Evolutionary conservation across 1,284 basidiomycete species (phyloP), one percentile per base, ranked within the genome.

Genomic region (Athelia psychrophila): DNA sequence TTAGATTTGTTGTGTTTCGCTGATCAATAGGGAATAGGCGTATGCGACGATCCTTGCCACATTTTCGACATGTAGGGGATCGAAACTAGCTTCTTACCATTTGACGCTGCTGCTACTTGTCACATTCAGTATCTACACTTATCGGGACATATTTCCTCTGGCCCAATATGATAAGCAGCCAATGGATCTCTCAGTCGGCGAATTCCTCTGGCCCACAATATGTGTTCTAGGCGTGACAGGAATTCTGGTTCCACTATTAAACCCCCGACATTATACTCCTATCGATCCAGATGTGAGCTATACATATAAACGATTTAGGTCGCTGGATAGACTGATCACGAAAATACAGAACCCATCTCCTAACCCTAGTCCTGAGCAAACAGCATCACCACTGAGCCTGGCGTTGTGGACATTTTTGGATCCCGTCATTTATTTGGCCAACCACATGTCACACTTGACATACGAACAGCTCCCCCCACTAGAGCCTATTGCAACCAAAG

Each of bases 381-480:
- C n/a, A 8, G 38, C n/a, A 42, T 42, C n/a, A 5, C 18, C 38
- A 42, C 49, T 73, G 16, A 71, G 62, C 13, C 64, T 67, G 51
- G n/a, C 72, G 20, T 67, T 70, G 32, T 77, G 66, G 58, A 64
- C 65, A 44, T 76, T 68, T 60, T 67, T 77, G 64, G 69, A 70
- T 22, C 55, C 58, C 0, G 54, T 75, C 12, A 61, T 77, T 23
- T 62, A 61, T 22, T 22, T 52, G 18, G 58, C 54, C 50, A 44
- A 51, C 52, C 48, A 57, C 33, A 48, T 55, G 13, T 16, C 50
- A 9, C 44, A 23, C 8, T 19, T 47, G 19, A 12, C 5, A 19
- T 8, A 6, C 44, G 20, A 22, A 15, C 2, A 44, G 48, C 16
- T 40, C n/a, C 44, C 13, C 33, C 24, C 44, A 12, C 24, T 46